phyloP scores from a whole-genome alignment of 1,284 basidiomycete genomes.

The Trametes pubescens region DNA sequence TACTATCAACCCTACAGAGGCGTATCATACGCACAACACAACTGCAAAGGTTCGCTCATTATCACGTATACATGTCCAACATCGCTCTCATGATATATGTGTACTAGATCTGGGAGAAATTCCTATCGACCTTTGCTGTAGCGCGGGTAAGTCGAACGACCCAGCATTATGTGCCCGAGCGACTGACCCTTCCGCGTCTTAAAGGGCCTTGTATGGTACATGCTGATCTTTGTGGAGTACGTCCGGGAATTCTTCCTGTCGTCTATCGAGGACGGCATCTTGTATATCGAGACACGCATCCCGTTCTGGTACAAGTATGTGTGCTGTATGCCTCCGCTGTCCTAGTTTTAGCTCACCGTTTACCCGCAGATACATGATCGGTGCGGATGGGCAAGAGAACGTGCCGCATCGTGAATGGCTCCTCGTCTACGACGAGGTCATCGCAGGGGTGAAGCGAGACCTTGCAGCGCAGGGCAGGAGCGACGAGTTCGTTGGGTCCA shows the following conservation, averaged over 20 bases:
- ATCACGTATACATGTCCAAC: too few relatives aligned
- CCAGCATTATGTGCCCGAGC: neutral
- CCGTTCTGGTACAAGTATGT: conserved; percentile 69
- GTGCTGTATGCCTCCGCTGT: neutral
- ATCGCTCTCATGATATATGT: neutral
- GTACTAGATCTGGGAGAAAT: conserved; percentile 76
- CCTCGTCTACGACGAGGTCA: conserved; percentile 58
- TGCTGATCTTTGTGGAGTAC: conserved; percentile 67
- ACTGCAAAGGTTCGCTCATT: conserved; percentile 58
- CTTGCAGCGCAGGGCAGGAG: conserved; percentile 58
- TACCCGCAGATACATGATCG: conserved; percentile 52
- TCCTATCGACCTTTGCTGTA: conserved; percentile 60
- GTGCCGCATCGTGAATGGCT: conserved; percentile 71
- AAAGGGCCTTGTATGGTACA: conserved; percentile 61
- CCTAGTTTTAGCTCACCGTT: neutral
- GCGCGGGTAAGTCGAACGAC: conserved; percentile 49
- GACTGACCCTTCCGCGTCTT: neutral
- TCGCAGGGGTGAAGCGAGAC: conserved; percentile 62
- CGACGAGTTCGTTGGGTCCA: conserved; percentile 71
- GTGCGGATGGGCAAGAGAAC: conserved; percentile 61
- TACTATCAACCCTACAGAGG: conserved; percentile 72
- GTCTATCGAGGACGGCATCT: conserved; percentile 77
- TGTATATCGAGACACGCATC: conserved; percentile 74
- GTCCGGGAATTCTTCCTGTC: conserved; percentile 67
- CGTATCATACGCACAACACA: conserved; percentile 75